These are phyloP conservation scores for Chaetomium olivaceum DNA, from an alignment of 2,329 filamentous ascomycete genomes.

Conservation along the genomic window DNA sequence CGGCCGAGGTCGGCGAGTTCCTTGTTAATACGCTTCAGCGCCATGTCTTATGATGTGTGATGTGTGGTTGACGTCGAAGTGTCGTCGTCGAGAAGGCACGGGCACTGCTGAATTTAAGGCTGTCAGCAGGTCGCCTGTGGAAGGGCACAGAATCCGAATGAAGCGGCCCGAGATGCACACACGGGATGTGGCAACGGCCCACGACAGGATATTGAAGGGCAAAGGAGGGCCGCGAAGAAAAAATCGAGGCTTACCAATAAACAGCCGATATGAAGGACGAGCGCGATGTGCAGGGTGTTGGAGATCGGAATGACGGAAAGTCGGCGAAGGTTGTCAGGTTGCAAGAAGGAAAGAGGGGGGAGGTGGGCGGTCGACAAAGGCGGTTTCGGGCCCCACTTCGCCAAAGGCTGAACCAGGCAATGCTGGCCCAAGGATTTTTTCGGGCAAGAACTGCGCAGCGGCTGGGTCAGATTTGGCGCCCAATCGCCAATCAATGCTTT, in stretches of 20 bases:
- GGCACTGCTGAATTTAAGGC: conserved; percentile 32
- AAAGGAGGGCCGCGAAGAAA: background rate
- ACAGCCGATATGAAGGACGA: conserved; percentile 12
- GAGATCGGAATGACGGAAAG: conserved; percentile 27
- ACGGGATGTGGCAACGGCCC: conserved; percentile 13
- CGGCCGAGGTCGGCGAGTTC: conserved; percentile 87
- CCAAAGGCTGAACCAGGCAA: conserved; percentile 26
- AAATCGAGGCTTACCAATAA: conserved; percentile 27
- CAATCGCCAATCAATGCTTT: conserved; percentile 22
- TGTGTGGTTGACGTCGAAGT: conserved; percentile 29
- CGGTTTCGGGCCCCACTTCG: conserved; percentile 24
- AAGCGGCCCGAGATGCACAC: conserved; percentile 49
- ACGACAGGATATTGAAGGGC: background rate
- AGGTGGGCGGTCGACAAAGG: conserved; percentile 32
- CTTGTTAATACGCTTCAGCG: conserved; percentile 94
- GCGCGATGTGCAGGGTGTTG: conserved; percentile 19
- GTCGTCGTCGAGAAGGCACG: conserved; percentile 27
- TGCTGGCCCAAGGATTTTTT: conserved; percentile 29
- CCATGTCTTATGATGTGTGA: conserved; percentile 56
- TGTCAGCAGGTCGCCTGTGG: conserved; percentile 31
- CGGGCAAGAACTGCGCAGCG: conserved; percentile 25
- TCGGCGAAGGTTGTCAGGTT: conserved; percentile 29
- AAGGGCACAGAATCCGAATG: conserved; percentile 35
- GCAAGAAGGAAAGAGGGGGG: conserved; percentile 32
- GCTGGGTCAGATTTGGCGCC: conserved; percentile 25